Conservation (phyloP, 164 flowering plant species). For the Stephania cephalantha region DNA sequence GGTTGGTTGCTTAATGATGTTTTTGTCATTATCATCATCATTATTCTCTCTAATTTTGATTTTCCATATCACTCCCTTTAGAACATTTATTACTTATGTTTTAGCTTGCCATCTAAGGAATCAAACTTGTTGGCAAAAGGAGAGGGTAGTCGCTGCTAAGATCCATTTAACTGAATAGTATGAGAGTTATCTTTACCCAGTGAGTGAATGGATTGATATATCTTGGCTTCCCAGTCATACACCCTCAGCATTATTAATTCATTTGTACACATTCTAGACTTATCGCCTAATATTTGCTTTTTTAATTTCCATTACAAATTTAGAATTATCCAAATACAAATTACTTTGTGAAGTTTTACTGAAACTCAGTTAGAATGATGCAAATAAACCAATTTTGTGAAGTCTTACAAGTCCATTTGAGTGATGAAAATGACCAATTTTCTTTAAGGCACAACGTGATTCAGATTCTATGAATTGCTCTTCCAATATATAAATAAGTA, state of each 20-base stretch:
- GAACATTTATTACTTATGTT: not conserved
- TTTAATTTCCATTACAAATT: too few relatives aligned
- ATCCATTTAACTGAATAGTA: not conserved
- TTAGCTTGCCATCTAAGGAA: not conserved
- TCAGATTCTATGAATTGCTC: not conserved
- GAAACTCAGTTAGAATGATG: too few relatives aligned
- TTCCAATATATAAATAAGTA: not conserved
- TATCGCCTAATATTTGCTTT: too few relatives aligned
- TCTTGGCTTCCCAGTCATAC: not conserved
- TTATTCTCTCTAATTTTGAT: not conserved
- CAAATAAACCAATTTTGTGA: not conserved
- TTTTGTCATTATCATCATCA: not conserved
- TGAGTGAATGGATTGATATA: not conserved
- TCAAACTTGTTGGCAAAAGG: not conserved
- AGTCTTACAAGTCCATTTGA: not conserved
- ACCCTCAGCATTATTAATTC: too few relatives aligned
- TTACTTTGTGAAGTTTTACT: too few relatives aligned
- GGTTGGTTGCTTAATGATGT: slow-evolving; percentile 35
- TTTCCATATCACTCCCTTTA: not conserved
- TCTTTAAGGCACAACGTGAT: not conserved
- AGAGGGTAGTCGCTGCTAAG: not conserved
- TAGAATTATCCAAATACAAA: too few relatives aligned
- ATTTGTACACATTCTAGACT: too few relatives aligned
- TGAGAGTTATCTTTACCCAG: too few relatives aligned
- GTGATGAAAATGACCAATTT: not conserved